Evolutionary conservation across 1,284 basidiomycete species (phyloP).

Genomic region (Phylloporus gajari): DNA sequence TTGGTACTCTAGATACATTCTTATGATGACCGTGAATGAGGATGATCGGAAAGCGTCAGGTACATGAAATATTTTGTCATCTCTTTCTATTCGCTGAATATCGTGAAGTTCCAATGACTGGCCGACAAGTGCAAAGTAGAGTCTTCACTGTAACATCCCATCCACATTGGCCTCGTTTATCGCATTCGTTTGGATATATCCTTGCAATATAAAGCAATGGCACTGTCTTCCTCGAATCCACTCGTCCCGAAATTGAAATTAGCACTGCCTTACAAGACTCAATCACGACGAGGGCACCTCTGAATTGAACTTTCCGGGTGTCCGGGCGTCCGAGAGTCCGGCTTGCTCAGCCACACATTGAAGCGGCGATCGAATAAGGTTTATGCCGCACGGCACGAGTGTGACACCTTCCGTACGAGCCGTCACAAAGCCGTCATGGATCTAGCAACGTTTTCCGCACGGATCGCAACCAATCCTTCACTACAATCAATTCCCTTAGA

Average conservation of each 20-base stretch:
- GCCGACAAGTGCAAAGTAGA: neutral
- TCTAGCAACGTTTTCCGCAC: neutral
- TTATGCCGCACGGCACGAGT: no score
- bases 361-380: no score
- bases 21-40: conserved; percentile 29
- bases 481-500: neutral
- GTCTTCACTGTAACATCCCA: neutral
- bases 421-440: neutral
- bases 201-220: neutral
- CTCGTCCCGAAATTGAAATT: neutral
- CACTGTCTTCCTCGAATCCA: neutral
- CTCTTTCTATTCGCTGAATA: neutral
- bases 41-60: neutral
- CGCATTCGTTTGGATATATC: neutral
- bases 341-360: no score
- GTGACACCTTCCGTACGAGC: no score
- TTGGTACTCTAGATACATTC: conserved; percentile 36
- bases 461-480: neutral
- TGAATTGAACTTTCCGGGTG: no score
- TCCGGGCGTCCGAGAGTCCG: no score
- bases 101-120: neutral
- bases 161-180: neutral
- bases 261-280: neutral
- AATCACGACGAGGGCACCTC: neutral
- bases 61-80: neutral